These are phyloP conservation scores for Omphalotus guepiniiformis DNA, from an alignment of 768 basidiomycete genomes.

Conservation along the genomic window DNA sequence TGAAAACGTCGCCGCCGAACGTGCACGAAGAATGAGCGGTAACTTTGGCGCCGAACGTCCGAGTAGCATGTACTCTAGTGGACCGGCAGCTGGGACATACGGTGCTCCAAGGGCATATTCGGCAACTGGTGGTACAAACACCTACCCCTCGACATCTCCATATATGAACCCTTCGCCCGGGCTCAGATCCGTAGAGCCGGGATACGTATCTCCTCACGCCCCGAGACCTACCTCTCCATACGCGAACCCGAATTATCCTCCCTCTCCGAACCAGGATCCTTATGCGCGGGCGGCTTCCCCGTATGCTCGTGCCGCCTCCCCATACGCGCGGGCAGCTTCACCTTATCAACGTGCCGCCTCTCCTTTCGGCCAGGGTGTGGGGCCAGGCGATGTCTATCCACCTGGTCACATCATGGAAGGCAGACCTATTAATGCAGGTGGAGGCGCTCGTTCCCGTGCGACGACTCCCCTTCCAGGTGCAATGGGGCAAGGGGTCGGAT, in stretches of 20 bases:
- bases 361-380: conserved; percentile 6
- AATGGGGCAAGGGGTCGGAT: neutral
- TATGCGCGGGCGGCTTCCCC: conserved; percentile 42
- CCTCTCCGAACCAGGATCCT: conserved; percentile 21
- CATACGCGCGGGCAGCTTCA: conserved; percentile 16
- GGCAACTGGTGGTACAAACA: neutral
- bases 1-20: conserved; percentile 32
- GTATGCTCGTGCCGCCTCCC: conserved; percentile 30
- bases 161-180: conserved; percentile 44
- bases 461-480: conserved; percentile 35
- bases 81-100: conserved; percentile 22
- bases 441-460: conserved; percentile 25
- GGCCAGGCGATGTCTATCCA: conserved; percentile 42
- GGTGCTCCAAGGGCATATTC: conserved; percentile 11
- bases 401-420: conserved; percentile 56
- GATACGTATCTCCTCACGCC: conserved; percentile 23
- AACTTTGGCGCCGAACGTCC: conserved; percentile 28
- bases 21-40: conserved; percentile 34
- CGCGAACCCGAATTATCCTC: conserved; percentile 33
- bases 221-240: conserved; percentile 25
- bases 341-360: conserved; percentile 2
- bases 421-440: conserved; percentile 32
- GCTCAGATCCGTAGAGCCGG: conserved; percentile 40
- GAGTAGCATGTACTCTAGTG: conserved; percentile 21
- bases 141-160: conserved; percentile 23